A percentile compares a stretch with the other conserved stretches of the same genome.
These are phyloP conservation scores for Venturia oleaginea DNA, from an alignment of 2,329 filamentous ascomycete genomes.

Conservation along the genomic window DNA sequence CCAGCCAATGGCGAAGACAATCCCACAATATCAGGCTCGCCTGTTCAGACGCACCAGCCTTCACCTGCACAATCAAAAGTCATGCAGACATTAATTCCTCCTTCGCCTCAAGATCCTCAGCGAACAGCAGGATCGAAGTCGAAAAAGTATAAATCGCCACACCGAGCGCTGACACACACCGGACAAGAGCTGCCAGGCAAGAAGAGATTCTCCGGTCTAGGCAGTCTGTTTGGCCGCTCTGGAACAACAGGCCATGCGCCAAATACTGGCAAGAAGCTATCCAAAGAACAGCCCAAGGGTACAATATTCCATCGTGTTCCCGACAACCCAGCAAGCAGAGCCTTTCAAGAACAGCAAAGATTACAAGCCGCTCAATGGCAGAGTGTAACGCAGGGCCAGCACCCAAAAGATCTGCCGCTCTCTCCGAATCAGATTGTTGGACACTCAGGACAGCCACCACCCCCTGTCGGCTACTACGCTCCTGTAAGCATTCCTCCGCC, in stretches of 20 bases:
- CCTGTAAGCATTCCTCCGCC: neutral
- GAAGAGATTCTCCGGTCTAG: conserved; percentile 37
- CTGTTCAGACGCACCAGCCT: neutral
- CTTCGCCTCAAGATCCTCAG: neutral
- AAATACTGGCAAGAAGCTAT: conserved; percentile 3
- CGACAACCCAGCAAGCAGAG: neutral
- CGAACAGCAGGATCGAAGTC: neutral
- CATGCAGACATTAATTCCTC: neutral
- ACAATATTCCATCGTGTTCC: conserved; percentile 13
- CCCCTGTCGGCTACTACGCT: conserved; percentile 6
- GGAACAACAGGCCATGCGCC: conserved; percentile 23
- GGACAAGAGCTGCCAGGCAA: conserved; percentile 24
- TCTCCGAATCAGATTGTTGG: neutral
- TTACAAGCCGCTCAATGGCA: neutral
- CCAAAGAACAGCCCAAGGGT: neutral
- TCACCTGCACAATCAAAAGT: neutral
- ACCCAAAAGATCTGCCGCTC: neutral
- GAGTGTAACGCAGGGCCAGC: conserved; percentile 4
- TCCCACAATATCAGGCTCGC: neutral
- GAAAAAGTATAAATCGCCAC: conserved; percentile 4
- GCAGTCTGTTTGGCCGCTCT: conserved; percentile 34
- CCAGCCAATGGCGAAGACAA: conserved; percentile 1
- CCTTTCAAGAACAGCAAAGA: conserved; percentile 3
- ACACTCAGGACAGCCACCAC: neutral
- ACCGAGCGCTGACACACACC: conserved; percentile 7